Percentiles rank a stretch among this genome's conserved stretches.
These are phyloP conservation scores for Fraxinus albicans DNA, from an alignment of 305 asterid species.

Conservation along the genomic window DNA sequence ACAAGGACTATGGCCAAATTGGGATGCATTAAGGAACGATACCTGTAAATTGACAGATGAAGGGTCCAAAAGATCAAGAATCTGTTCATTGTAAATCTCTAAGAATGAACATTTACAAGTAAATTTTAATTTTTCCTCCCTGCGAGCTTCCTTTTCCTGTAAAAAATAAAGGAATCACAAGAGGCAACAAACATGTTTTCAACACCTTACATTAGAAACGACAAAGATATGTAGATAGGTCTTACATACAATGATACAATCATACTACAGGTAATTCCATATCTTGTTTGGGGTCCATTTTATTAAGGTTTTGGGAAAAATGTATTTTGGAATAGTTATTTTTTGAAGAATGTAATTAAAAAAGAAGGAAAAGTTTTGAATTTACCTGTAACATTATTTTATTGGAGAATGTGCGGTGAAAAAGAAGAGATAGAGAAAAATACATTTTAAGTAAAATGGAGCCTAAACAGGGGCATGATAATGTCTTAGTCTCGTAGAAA, in stretches of 20 bases:
- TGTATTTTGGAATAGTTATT: background rate
- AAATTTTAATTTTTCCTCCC: constrained; percentile 83
- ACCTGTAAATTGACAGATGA: constrained; percentile 87
- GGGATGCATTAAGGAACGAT: constrained; percentile 12
- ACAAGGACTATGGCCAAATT: background rate
- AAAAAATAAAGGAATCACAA: constrained; percentile 16
- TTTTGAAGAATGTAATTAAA: background rate
- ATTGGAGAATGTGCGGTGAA: background rate
- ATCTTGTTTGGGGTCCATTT: background rate
- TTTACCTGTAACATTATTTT: background rate
- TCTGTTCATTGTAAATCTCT: constrained; percentile 94
- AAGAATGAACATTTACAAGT: constrained; percentile 89
- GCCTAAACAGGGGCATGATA: background rate
- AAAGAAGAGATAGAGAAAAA: background rate
- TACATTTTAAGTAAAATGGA: background rate
- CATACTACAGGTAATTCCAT: background rate
- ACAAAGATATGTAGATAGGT: constrained; percentile 7
- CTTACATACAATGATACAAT: background rate
- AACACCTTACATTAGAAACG: background rate
- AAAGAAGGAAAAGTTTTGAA: background rate
- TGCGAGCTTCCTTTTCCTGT: constrained; percentile 89
- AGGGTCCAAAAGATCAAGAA: constrained; percentile 91
- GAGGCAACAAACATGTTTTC: constrained; percentile 11
- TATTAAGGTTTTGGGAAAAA: background rate
- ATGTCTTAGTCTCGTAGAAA: background rate